phyloP scores from a whole-genome alignment of 495 filamentous ascomycete species.

The Penicillium diatomitis region DNA sequence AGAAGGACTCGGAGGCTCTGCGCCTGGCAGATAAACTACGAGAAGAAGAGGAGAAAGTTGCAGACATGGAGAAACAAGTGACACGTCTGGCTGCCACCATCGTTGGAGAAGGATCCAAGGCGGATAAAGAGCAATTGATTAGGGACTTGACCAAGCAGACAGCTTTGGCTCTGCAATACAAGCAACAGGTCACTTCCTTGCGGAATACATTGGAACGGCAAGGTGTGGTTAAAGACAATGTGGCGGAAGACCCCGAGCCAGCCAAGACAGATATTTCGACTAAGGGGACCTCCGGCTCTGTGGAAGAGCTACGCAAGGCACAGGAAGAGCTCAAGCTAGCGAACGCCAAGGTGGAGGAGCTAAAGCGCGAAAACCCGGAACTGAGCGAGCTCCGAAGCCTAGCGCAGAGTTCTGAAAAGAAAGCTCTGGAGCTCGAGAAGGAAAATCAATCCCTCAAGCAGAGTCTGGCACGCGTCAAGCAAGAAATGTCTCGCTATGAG shows the following conservation, averaged over 20 bases:
- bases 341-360: constrained; percentile 50
- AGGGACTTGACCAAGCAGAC: constrained; percentile 59
- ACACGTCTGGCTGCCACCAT: constrained; percentile 51
- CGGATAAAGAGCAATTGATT: constrained; percentile 40
- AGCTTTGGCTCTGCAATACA: constrained; percentile 57
- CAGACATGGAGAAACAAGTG: constrained; percentile 47
- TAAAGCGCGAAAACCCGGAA: constrained; percentile 43
- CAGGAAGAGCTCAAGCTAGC: constrained; percentile 45
- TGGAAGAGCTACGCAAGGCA: constrained; percentile 33
- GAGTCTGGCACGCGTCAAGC: constrained; percentile 43
- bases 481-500: constrained; percentile 44
- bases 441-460: constrained; percentile 45
- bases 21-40: constrained; percentile 62
- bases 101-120: constrained; percentile 33
- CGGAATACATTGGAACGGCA: constrained; percentile 42
- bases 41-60: constrained; percentile 49
- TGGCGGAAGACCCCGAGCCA: constrained; percentile 35
- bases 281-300: constrained; percentile 29
- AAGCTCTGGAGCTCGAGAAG: constrained; percentile 50
- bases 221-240: constrained; percentile 33
- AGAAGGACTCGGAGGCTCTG: constrained; percentile 75
- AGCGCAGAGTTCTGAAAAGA: constrained; percentile 55
- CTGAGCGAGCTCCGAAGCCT: constrained; percentile 44
- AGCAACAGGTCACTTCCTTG: constrained; percentile 54
- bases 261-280: constrained; percentile 36